Percentiles rank a stretch among this genome's conserved stretches.
Conservation (phyloP, 1,284 basidiomycete species). For the Cutaneotrichosporon cutaneum region DNA sequence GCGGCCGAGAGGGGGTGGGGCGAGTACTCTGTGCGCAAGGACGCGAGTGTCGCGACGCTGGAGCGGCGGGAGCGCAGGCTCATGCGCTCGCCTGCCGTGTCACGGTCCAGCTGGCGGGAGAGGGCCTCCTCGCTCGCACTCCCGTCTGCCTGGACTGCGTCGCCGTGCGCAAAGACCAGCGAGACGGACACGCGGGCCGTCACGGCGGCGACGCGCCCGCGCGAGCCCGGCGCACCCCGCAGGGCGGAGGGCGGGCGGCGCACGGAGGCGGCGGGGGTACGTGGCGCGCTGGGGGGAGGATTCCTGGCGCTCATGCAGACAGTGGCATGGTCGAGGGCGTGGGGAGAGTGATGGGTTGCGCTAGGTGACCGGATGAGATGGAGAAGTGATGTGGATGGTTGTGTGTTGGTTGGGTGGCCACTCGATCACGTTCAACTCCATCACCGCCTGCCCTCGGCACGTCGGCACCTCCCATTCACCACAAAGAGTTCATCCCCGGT, state of each 20-base stretch:
- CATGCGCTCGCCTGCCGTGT: conserved; percentile 42
- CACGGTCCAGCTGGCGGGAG: conserved; percentile 43
- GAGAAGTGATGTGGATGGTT: too few relatives aligned
- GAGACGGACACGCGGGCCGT: conserved; percentile 33
- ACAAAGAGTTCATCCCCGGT: too few relatives aligned
- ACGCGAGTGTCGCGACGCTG: conserved; percentile 36
- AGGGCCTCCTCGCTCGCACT: conserved; percentile 36
- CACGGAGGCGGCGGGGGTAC: conserved; percentile 9
- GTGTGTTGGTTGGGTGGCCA: not conserved
- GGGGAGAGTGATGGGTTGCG: not conserved
- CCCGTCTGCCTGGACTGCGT: conserved; percentile 15
- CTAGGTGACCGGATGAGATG: not conserved
- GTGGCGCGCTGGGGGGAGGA: conserved; percentile 4
- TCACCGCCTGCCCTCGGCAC: too few relatives aligned
- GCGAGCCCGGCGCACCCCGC: conserved; percentile 18
- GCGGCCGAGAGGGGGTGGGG: conserved; percentile 5
- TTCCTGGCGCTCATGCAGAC: conserved; percentile 8
- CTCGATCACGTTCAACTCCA: not conserved
- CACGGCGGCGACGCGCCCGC: conserved; percentile 27
- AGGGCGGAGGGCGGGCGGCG: conserved; percentile 23
- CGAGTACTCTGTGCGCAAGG: conserved; percentile 18
- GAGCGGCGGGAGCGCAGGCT: conserved; percentile 42
- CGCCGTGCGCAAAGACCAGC: conserved; percentile 41
- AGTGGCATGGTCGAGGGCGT: not conserved
- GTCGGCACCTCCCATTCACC: too few relatives aligned